Conservation (phyloP, 352 stramenopile genomes). For the Pseudoperonospora humuli region DNA sequence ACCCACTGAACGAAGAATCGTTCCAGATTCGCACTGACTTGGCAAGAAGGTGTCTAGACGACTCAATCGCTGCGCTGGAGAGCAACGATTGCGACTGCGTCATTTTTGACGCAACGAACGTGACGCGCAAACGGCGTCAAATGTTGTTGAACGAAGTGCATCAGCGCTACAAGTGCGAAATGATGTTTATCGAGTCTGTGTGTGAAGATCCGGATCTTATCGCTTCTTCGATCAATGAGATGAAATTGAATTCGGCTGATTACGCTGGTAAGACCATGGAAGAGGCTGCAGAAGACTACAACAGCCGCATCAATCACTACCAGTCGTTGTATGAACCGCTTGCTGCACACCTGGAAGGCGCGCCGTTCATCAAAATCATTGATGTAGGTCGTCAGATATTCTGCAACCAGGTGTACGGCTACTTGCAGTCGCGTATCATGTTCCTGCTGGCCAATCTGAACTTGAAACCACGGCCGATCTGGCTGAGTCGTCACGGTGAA, state of each 20-base stretch:
- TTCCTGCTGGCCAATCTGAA: slow-evolving; percentile 96
- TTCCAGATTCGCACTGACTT: slow-evolving; percentile 62
- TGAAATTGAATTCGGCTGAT: slow-evolving; percentile 78
- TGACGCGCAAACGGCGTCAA: slow-evolving; percentile 55
- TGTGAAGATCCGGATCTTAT: slow-evolving; percentile 67
- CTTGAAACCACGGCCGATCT: slow-evolving; percentile 91
- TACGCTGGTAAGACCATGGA: slow-evolving; percentile 68
- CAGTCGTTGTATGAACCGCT: slow-evolving; percentile 63
- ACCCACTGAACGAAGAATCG: slow-evolving; percentile 67
- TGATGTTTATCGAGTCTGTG: slow-evolving; percentile 82
- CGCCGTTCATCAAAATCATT: slow-evolving; percentile 77
- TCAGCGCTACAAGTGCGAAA: slow-evolving; percentile 64
- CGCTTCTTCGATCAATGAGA: slow-evolving; percentile 76
- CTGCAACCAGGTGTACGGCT: slow-evolving; percentile 80
- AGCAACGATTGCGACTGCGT: slow-evolving; percentile 67
- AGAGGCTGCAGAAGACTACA: slow-evolving; percentile 65
- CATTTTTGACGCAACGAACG: slow-evolving; percentile 82
- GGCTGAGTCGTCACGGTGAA: slow-evolving; percentile 95
- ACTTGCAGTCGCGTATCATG: slow-evolving; percentile 86
- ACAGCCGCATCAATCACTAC: slow-evolving; percentile 76
- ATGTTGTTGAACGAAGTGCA: slow-evolving; percentile 48
- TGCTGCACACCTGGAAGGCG: slow-evolving; percentile 39
- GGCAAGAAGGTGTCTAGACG: slow-evolving; percentile 58
- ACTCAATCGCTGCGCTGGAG: slow-evolving; percentile 59
- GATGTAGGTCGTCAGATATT: slow-evolving; percentile 78